Conservation (phyloP, 352 stramenopile genomes). For the Globisporangium recalcitrans region DNA sequence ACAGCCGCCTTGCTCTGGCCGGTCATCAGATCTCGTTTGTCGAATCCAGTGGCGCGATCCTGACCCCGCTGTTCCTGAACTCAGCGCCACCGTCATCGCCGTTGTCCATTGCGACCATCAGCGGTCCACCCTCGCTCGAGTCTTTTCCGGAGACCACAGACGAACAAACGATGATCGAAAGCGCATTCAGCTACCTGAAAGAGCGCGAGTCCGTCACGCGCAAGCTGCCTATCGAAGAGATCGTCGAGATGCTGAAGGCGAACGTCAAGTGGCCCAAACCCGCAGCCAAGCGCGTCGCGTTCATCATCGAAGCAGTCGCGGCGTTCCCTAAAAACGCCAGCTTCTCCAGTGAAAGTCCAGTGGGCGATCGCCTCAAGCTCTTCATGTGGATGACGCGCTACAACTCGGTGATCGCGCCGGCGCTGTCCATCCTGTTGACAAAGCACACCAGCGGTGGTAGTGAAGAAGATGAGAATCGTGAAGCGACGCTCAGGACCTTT, state of each 20-base stretch:
- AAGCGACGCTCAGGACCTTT: conserved; percentile 25
- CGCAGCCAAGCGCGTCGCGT: conserved; percentile 53
- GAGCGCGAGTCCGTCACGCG: conserved; percentile 21
- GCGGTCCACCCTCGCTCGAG: not conserved
- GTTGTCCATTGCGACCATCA: conserved; percentile 2
- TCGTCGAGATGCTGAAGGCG: conserved; percentile 69
- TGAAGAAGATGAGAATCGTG: conserved; percentile 9
- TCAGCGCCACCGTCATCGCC: not conserved
- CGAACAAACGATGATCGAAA: conserved; percentile 34
- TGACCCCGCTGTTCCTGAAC: conserved; percentile 44
- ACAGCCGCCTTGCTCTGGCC: conserved; percentile 32
- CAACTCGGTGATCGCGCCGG: conserved; percentile 42
- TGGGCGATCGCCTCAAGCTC: conserved; percentile 37
- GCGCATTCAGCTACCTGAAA: conserved; percentile 29
- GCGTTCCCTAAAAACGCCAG: conserved; percentile 32
- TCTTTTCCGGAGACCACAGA: conserved; percentile 14
- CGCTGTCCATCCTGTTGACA: conserved; percentile 47
- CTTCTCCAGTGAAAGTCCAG: conserved; percentile 1
- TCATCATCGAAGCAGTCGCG: conserved; percentile 56
- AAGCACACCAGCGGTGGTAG: not conserved
- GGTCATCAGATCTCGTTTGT: conserved; percentile 53
- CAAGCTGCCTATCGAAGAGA: conserved; percentile 29
- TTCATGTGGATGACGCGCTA: conserved; percentile 72
- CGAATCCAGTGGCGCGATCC: conserved; percentile 44
- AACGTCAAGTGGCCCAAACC: conserved; percentile 76